These are phyloP conservation scores for Hemerocallis citrina DNA, from an alignment of 106 monocot genomes.

Conservation along the genomic window DNA sequence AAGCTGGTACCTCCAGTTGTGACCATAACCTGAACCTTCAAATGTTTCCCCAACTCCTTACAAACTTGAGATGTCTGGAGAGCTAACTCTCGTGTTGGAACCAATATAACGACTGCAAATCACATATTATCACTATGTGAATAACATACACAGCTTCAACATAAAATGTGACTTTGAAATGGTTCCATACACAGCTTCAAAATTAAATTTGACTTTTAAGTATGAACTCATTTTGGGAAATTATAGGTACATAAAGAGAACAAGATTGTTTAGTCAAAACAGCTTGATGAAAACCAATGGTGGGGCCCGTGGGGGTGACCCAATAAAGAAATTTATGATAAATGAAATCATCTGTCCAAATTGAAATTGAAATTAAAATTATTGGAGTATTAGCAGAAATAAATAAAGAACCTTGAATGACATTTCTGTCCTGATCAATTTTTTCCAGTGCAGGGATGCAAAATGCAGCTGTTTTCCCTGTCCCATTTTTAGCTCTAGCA, in stretches of 20 bases:
- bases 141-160: too few relatives aligned
- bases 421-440: slow-evolving; percentile 81
- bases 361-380: neutral
- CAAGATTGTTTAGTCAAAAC: neutral
- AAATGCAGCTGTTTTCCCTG: slow-evolving; percentile 93
- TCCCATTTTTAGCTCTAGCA: slow-evolving; percentile 98
- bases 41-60: slow-evolving; percentile 86
- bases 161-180: neutral
- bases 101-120: slow-evolving; percentile 80
- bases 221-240: too few relatives aligned
- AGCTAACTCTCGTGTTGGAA: slow-evolving; percentile 86
- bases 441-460: slow-evolving; percentile 94
- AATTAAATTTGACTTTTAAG: too few relatives aligned
- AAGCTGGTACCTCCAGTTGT: slow-evolving; percentile 94
- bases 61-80: slow-evolving; percentile 95
- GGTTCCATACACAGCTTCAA: neutral
- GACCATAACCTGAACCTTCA: slow-evolving; percentile 90
- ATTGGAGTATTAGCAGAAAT: neutral
- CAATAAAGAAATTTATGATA: neutral
- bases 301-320: neutral
- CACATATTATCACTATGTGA: neutral
- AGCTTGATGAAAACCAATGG: neutral
- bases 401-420: slow-evolving; percentile 62
- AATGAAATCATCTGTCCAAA: neutral
- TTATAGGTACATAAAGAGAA: neutral